Conservation (phyloP, 306 rosid species). For the Castanea mollissima region DNA sequence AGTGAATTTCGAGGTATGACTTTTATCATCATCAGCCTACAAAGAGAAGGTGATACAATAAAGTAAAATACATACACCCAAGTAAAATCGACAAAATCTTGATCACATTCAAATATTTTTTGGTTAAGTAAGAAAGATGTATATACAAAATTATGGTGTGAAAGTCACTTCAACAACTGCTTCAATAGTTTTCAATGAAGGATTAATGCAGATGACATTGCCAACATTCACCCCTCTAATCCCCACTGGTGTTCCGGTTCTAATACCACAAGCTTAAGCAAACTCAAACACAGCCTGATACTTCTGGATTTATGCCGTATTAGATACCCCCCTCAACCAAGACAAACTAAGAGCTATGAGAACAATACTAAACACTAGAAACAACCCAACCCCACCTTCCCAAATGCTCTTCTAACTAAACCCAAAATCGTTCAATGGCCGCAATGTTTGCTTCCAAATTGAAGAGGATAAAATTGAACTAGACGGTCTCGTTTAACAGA, state of each 20-base stretch:
- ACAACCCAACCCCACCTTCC: slow-evolving; percentile 97
- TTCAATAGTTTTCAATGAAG: slow-evolving; percentile 70
- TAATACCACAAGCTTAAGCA: slow-evolving; percentile 46
- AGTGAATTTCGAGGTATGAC: slow-evolving; percentile 80
- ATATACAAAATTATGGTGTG: not conserved
- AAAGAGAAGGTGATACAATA: slow-evolving; percentile 17
- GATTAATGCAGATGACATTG: slow-evolving; percentile 73
- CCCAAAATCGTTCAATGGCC: slow-evolving; percentile 82
- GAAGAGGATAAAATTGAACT: no score
- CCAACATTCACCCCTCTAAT: slow-evolving; percentile 77
- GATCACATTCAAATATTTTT: not conserved
- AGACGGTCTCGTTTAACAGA: no score
- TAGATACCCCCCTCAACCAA: slow-evolving; percentile 75
- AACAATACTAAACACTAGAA: slow-evolving; percentile 72
- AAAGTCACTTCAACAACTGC: slow-evolving; percentile 83
- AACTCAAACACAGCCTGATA: slow-evolving; percentile 54
- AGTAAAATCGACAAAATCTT: not conserved
- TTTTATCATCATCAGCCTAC: slow-evolving; percentile 87
- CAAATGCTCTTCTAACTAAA: slow-evolving; percentile 81
- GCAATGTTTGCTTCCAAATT: slow-evolving; percentile 72
- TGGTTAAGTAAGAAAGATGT: not conserved
- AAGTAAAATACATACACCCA: not conserved
- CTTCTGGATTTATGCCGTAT: slow-evolving; percentile 67
- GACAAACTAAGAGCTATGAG: slow-evolving; percentile 83
- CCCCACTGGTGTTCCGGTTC: slow-evolving; percentile 87